A percentile compares a stretch with the other conserved stretches of the same genome.
phyloP scores from a whole-genome alignment of 192 early-diverging fungal genomes.

The Podochytrium sp. region DNA sequence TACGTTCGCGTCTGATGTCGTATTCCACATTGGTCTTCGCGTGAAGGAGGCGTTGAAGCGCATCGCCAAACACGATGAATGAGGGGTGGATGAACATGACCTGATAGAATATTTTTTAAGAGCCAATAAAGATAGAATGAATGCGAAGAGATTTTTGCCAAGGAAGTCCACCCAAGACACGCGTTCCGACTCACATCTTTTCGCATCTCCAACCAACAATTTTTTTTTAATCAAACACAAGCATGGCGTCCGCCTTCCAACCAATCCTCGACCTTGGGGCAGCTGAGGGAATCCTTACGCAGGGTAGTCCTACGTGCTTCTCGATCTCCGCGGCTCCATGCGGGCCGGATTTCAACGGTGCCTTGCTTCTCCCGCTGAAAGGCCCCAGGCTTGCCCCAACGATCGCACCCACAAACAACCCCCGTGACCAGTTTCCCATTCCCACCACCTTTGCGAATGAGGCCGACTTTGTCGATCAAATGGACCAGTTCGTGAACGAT shows the following conservation, averaged over 20 bases:
- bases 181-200: background rate
- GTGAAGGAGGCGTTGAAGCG: conserved; percentile 18
- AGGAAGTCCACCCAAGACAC: no score
- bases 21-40: conserved; percentile 15
- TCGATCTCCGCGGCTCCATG: background rate
- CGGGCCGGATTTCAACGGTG: background rate
- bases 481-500: background rate
- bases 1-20: no score
- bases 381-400: background rate
- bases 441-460: background rate
- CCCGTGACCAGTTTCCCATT: background rate
- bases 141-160: no score
- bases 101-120: background rate
- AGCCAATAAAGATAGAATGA: no score
- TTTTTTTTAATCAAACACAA: background rate
- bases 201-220: background rate
- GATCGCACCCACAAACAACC: background rate
- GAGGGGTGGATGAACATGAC: background rate
- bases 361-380: background rate
- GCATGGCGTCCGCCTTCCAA: background rate
- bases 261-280: background rate
- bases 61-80: background rate
- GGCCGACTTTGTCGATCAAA: background rate
- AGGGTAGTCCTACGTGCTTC: background rate
- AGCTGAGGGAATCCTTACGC: background rate